Conservation (phyloP, 139 green algal species). For the Chlorella sp. region DNA sequence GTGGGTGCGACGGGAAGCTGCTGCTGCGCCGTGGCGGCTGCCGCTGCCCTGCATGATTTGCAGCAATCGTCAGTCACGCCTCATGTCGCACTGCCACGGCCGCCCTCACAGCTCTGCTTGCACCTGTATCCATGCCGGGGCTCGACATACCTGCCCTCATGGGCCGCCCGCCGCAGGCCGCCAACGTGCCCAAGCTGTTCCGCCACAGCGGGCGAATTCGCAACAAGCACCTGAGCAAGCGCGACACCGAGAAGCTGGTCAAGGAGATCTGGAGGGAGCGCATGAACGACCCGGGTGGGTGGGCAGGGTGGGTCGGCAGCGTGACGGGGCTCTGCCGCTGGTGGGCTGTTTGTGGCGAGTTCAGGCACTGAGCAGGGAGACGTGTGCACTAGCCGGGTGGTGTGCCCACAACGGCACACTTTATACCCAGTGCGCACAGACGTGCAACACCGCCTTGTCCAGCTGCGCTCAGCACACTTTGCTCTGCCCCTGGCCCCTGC, state of each 20-base stretch:
- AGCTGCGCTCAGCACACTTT: no score
- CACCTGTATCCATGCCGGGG: no score
- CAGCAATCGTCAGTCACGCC: not conserved
- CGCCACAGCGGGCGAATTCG: conserved; percentile 46
- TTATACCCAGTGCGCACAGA: no score
- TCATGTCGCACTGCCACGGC: not conserved
- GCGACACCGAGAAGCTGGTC: conserved; percentile 65
- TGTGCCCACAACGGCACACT: no score
- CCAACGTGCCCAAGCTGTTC: conserved; percentile 58
- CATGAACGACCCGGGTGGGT: conserved; percentile 31
- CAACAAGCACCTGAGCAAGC: conserved; percentile 64
- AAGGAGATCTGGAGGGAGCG: conserved; percentile 68
- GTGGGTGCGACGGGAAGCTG: not conserved
- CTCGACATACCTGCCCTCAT: no score
- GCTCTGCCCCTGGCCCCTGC: not conserved
- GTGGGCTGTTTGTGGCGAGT: not conserved
- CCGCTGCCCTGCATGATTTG: no score
- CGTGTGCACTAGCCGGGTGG: not conserved
- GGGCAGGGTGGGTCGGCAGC: no score
- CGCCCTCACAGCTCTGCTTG: not conserved
- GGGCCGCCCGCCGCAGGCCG: not conserved
- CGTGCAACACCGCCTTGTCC: no score
- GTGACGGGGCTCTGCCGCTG: not conserved
- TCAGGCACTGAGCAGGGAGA: not conserved
- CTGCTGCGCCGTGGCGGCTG: no score